Evolutionary conservation across 495 filamentous ascomycete species (phyloP).

Genomic region (Talaromyces adpressus): DNA sequence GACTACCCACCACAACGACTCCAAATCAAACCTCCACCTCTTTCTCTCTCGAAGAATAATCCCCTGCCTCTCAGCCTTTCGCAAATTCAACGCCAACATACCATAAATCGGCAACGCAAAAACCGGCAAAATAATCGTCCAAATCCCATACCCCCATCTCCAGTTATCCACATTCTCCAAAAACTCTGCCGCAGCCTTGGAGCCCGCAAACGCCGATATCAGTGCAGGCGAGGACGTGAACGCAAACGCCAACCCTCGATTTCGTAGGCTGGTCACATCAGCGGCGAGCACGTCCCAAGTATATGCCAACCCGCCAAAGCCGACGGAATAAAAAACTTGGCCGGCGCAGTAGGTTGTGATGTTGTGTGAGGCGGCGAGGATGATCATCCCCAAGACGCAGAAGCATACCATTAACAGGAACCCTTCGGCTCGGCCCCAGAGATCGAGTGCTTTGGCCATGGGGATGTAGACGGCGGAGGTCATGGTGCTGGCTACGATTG

Average conservation of each 20-base stretch:
- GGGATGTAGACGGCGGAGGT: constrained; percentile 39
- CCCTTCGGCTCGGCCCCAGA: constrained; percentile 53
- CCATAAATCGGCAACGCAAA: constrained; percentile 18
- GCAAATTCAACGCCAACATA: constrained; percentile 43
- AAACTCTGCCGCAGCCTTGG: constrained; percentile 19
- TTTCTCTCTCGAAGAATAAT: constrained; percentile 19
- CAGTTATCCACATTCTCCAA: constrained; percentile 41
- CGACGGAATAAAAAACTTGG: no score
- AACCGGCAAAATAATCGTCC: constrained; percentile 16
- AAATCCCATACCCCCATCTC: constrained; percentile 55
- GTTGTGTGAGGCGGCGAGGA: constrained; percentile 44
- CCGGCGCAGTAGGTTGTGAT: constrained; percentile 18
- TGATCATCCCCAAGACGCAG: constrained; percentile 33
- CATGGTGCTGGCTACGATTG: constrained; percentile 42
- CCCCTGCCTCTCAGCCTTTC: constrained; percentile 40
- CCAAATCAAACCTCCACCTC: constrained; percentile 30
- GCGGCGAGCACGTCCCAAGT: constrained; percentile 38
- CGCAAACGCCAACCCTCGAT: constrained; percentile 53
- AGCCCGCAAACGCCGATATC: background rate
- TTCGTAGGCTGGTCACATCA: constrained; percentile 50
- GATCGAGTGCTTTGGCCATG: constrained; percentile 60
- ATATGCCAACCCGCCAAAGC: no score
- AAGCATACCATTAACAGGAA: constrained; percentile 37
- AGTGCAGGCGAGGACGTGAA: background rate
- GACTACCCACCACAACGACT: constrained; percentile 42